These are phyloP conservation scores for Miscanthus lutarioriparius DNA, from an alignment of 176 grass and related monocot genomes.

Conservation along the genomic window DNA sequence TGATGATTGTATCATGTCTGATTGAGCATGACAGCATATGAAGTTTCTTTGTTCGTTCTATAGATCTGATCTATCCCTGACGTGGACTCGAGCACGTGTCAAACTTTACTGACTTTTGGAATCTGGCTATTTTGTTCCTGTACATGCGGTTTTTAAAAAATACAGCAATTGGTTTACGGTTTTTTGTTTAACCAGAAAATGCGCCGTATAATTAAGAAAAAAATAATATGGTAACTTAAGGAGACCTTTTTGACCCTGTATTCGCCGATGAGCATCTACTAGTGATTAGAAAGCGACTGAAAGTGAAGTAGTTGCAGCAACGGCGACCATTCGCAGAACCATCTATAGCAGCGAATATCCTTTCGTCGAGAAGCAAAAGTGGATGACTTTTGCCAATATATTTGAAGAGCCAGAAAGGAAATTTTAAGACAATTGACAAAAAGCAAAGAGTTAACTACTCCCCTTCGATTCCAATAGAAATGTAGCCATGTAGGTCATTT, in stretches of 20 bases:
- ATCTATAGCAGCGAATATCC: background rate
- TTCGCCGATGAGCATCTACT: background rate
- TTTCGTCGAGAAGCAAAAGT: background rate
- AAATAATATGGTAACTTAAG: background rate
- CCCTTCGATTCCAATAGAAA: background rate
- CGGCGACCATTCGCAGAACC: slow-evolving; percentile 14
- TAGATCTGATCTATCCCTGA: slow-evolving; percentile 26
- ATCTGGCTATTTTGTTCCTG: slow-evolving; percentile 14
- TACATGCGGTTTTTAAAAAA: no score
- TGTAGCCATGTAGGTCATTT: background rate
- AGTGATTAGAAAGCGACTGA: slow-evolving; percentile 1
- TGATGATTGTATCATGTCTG: slow-evolving; percentile 11
- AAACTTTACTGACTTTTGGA: slow-evolving; percentile 18
- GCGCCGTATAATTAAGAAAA: background rate
- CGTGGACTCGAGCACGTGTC: slow-evolving; percentile 28
- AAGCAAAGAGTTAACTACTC: background rate
- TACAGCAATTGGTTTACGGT: background rate
- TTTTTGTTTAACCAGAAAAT: background rate
- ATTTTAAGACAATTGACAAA: background rate
- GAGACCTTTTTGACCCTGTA: slow-evolving; percentile 21
- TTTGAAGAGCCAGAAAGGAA: background rate
- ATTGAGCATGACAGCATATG: slow-evolving; percentile 36
- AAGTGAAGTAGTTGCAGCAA: slow-evolving; percentile 15
- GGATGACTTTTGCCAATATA: background rate
- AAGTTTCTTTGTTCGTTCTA: slow-evolving; percentile 45